Base-by-base conservation (phyloP, 441 rosid species). In the Euphorbia schlechtendalii region DNA sequence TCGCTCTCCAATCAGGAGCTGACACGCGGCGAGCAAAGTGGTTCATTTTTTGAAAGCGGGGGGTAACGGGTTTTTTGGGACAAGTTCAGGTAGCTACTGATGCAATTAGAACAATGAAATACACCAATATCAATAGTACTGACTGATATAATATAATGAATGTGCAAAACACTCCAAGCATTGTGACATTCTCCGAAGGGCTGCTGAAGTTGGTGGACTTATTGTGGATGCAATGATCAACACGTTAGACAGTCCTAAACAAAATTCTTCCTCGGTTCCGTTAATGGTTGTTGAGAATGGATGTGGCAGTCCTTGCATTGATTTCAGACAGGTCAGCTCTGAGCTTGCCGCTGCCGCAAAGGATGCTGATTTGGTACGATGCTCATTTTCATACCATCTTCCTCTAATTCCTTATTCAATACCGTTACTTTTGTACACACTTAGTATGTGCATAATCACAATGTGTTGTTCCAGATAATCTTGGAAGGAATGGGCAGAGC, bases 401-500 rank as follows among this genome's bases (percentile, higher is more conserved):
- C 56, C 43, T 51, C 63, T 21, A 53, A 43, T 59, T 36, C 56
- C 41, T 65, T 36, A 21, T 54, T 21, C 22, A 43, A 1, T 34
- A 25, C 28, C 56, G 28, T 59, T 60, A 27, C 56, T 4, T 63
- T 59, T 5, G n/a, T 27, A 22, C 18, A 56, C 13, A 11, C 9
- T 2, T 10, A 8, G 1, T n/a, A n/a, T n/a, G 46, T 38, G 52
- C 14, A n/a, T 54, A n/a, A 51, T 71, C 14, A 52, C 48, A 36
- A 63, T 55, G 18, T 67, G 18, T 32, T 24, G 5, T 74, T 54
- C 74, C 82, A 95, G 99, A 83, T 91, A 78, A 69, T 95, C 66
- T 81, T 95, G 83, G 98, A 95, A 79, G 99, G 99, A 32, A 95
- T 95, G 99, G 99, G 99, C 61, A 89, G 99, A 81, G 65, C 98